Evolutionary conservation across 2,329 filamentous ascomycete genomes (phyloP), one percentile per base, ranked within the genome.

Genomic region (Claviceps arundinis): DNA sequence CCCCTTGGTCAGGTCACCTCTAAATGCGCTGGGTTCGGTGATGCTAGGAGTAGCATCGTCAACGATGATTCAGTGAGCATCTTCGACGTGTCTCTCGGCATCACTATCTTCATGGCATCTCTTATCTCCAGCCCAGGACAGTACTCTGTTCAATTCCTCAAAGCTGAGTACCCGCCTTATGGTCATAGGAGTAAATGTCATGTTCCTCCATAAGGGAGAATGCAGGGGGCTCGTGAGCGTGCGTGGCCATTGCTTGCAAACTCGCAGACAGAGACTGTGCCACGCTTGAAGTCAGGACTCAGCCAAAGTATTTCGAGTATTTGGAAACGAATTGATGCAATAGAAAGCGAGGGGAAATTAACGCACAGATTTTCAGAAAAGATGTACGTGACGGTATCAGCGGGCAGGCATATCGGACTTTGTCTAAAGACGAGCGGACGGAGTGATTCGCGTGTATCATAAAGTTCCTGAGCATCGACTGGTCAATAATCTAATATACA

Each of bases 331-430:
- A 5, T 42, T 4, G 17, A 9, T 42, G 5, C 44, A 37, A 34
- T 7, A 38, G 13, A 4, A 45, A 22, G 5, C 16, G 9, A n/a
- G 22, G 9, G 16, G 1, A 26, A 17, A 38, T 4, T 3, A 9
- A 56, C 59, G 38, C 59, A 67, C 63, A 66, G 60, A 14, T 65
- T 54, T 11, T 62, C 59, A 3, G 58, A 59, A 40, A 70, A 66
- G 8, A 71, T 66, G 13, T 63, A 57, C 26, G 67, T 59, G 6
- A 70, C 56, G 49, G 71, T 59, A 46, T 71, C 69, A 3, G 60
- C 53, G 0, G 69, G 69, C 24, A 70, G 60, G 22, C 56, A 56
- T 14, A 71, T 24, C 7, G 42, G 42, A 44, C 24, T 22, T 44
- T 24, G 13, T 44, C 19, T 44, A n/a, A 22, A 44, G 13, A 44